Percentiles rank a stretch among this genome's conserved stretches.
Conservation (phyloP, 2,329 filamentous ascomycete species). For the Penicillium sp. region DNA sequence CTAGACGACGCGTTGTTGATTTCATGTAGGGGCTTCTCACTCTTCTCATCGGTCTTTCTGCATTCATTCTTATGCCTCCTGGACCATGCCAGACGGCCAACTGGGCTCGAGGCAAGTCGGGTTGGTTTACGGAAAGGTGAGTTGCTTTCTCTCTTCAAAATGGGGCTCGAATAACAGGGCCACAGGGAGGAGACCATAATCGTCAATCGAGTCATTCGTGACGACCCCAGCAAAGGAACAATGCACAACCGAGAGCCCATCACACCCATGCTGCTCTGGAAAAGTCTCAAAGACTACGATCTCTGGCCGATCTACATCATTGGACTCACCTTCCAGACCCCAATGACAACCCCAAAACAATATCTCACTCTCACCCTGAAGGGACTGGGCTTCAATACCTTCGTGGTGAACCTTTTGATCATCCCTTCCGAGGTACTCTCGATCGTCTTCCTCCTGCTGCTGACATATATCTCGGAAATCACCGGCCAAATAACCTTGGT, state of each 20-base stretch:
- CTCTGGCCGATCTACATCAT: conserved; percentile 58
- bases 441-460: conserved; percentile 38
- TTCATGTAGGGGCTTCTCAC: conserved; percentile 21
- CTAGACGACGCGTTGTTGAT: no score
- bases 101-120: conserved; percentile 41
- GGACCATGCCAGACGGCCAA: conserved; percentile 61
- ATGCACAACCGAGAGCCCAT: conserved; percentile 60
- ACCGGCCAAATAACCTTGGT: conserved; percentile 55
- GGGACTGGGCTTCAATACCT: conserved; percentile 56
- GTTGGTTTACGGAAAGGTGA: conserved; percentile 63
- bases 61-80: conserved; percentile 56
- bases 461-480: conserved; percentile 36
- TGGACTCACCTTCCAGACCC: conserved; percentile 42
- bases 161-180: not conserved
- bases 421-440: conserved; percentile 56
- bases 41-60: conserved; percentile 25
- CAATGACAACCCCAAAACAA: conserved; percentile 26
- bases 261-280: conserved; percentile 49
- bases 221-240: conserved; percentile 56
- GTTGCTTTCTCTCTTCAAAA: not conserved
- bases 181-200: conserved; percentile 64
- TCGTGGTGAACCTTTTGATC: conserved; percentile 61
- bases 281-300: conserved; percentile 55
- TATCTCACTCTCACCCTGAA: conserved; percentile 43
- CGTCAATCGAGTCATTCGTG: conserved; percentile 60